Evolutionary conservation across 1,284 basidiomycete genomes (phyloP).

Genomic region (Sutorius eximius): DNA sequence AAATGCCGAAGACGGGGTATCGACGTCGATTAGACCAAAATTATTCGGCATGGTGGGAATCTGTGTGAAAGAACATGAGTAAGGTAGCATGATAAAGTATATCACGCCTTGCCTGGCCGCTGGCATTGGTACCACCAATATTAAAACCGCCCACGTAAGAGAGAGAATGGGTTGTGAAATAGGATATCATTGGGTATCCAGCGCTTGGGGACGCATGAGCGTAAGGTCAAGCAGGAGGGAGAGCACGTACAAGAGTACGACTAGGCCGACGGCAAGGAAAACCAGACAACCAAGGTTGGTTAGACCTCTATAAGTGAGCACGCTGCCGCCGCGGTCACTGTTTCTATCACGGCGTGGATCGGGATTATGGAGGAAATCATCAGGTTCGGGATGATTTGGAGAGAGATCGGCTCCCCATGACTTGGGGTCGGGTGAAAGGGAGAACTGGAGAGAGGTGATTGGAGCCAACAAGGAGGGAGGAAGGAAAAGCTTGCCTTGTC

Average conservation of each 20-base stretch:
- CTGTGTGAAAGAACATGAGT: conserved; percentile 12
- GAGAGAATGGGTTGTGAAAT: conserved; percentile 52
- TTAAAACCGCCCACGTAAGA: conserved; percentile 70
- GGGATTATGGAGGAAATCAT: conserved; percentile 74
- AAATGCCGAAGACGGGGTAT: conserved; percentile 52
- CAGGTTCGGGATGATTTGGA: conserved; percentile 56
- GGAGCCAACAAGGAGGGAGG: not conserved
- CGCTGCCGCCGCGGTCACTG: conserved; percentile 56
- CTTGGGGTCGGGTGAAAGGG: conserved; percentile 68
- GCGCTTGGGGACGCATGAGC: conserved; percentile 49
- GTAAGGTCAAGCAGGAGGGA: not conserved
- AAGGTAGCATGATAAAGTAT: not conserved
- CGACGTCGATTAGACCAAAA: conserved; percentile 58
- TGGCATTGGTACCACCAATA: conserved; percentile 78
- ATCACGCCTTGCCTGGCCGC: conserved; percentile 60
- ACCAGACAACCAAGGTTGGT: conserved; percentile 77
- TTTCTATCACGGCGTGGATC: conserved; percentile 70
- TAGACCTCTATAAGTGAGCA: conserved; percentile 73
- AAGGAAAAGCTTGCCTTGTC: conserved; percentile 42
- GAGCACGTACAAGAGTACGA: conserved; percentile 69
- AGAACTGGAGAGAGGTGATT: conserved; percentile 48
- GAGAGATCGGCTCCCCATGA: conserved; percentile 68
- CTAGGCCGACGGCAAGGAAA: conserved; percentile 57
- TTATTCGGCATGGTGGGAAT: conserved; percentile 44
- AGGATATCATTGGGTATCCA: conserved; percentile 79